phyloP scores from a whole-genome alignment of 1,284 basidiomycete genomes.

The Malassezia sp. region DNA sequence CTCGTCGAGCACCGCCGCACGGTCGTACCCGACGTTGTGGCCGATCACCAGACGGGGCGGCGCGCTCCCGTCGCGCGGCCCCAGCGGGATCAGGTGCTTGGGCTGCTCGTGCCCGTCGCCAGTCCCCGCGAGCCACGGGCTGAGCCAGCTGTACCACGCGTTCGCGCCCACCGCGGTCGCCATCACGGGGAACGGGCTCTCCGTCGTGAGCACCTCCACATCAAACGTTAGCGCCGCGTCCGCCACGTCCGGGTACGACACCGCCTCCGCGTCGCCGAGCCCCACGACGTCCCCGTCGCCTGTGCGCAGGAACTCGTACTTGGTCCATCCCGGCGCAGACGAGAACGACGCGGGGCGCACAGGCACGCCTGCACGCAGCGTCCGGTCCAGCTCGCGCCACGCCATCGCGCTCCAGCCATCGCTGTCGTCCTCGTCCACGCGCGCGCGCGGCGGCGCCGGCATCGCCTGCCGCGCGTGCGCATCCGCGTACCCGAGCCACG shows the following conservation, averaged over 20 bases:
- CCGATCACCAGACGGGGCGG: conserved; percentile 67
- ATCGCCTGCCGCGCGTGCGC: conserved; percentile 55
- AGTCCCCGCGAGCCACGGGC: conserved; percentile 74
- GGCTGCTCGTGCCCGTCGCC: conserved; percentile 50
- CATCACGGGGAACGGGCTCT: conserved; percentile 73
- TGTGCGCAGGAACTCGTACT: conserved; percentile 56
- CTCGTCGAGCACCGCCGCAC: conserved; percentile 71
- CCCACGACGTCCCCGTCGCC: conserved; percentile 21
- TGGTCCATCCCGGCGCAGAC: conserved; percentile 74
- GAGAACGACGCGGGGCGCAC: conserved; percentile 60
- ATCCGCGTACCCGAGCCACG: conserved; percentile 67
- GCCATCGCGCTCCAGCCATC: conserved; percentile 22
- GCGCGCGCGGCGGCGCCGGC: conserved; percentile 53
- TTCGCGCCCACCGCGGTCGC: conserved; percentile 72
- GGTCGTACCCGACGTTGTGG: conserved; percentile 91
- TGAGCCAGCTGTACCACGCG: conserved; percentile 93
- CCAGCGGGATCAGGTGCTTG: conserved; percentile 67
- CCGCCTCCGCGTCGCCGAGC: conserved; percentile 31
- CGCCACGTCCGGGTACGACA: conserved; percentile 48
- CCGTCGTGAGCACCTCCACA: conserved; percentile 79
- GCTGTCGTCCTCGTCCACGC: conserved; percentile 13
- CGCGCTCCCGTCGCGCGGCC: conserved; percentile 19
- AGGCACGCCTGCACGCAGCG: conserved; percentile 21
- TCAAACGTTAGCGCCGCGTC: conserved; percentile 79
- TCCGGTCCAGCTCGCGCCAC: conserved; percentile 33